Base-by-base conservation (phyloP, 2,329 filamentous ascomycete species). In the Ascochyta fabae region DNA sequence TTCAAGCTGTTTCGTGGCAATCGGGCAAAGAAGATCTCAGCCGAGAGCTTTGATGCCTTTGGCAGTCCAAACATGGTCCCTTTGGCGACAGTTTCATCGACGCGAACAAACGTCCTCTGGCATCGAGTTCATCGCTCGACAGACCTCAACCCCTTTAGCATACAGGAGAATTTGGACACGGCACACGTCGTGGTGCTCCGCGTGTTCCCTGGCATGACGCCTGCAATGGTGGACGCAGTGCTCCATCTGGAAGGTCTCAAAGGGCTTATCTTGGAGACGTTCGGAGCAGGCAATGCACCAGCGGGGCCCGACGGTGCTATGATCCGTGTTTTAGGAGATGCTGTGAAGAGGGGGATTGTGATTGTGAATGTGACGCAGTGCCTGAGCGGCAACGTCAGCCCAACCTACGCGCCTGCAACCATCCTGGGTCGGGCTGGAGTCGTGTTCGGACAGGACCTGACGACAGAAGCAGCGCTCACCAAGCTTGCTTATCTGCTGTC, bases 281-380 rank as follows among this genome's bases (percentile, higher is more conserved):
- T 96, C 74, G 93, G 93, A 56, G 92, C 95, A 73, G 93, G 93
- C 53, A 97, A 96, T 76, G 90, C 93, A 10, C 93, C 93, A 3
- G 89, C 89, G 35, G 92, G 91, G 27, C 83, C 88, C 43, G 90
- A 95, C 70, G 90, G 90, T 52, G 87, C 86, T 47, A 84, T 96
- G 73, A 92, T 89, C 15, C 86, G 86, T 50, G 90, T 94, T 44
- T 86, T 96, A 67, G 84, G 86, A 16, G 85, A 87, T 39, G 92
- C 91, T 22, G 91, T 96, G 36, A 81, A 88, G 69, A 85, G 91
- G 55, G 92, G 91, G 34, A 88, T 95, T 61, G 86, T 95, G 55
- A 88, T 97, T 56, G 91, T 96, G 63, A 96, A 96, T 71, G 88
- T 97, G 57, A 96, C 91, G 46, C 93, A 97, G 78, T 97, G 93